These are phyloP conservation scores for Suillus spraguei DNA, from an alignment of 768 basidiomycete species.

Conservation along the genomic window DNA sequence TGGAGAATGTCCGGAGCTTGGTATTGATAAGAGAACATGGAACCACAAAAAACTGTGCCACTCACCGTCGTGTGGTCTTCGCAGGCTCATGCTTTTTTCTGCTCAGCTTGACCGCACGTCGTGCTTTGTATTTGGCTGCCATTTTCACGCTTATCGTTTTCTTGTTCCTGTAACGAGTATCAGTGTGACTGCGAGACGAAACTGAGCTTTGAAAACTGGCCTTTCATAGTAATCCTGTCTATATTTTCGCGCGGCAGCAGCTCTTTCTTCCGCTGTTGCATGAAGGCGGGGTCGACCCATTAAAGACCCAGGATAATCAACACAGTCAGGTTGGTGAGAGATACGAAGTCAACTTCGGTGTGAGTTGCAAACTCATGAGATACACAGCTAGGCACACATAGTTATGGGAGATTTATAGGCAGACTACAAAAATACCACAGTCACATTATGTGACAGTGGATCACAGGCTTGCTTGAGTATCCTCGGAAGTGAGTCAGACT, in stretches of 20 bases:
- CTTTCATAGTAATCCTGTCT: constrained; percentile 10
- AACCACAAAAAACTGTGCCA: no score
- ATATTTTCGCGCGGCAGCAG: constrained; percentile 3
- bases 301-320: not conserved
- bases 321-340: not conserved
- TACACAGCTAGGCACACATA: not conserved
- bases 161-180: not conserved
- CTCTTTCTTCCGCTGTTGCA: constrained; percentile 7
- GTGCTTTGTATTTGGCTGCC: constrained; percentile 8
- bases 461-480: no score
- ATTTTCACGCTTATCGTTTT: constrained; percentile 6
- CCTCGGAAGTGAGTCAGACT: no score
- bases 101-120: not conserved
- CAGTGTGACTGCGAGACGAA: not conserved
- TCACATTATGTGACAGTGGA: not conserved
- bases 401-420: constrained; percentile 9
- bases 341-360: not conserved
- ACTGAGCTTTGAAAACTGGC: not conserved
- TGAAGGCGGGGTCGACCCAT: constrained; percentile 9
- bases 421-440: not conserved
- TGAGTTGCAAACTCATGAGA: not conserved
- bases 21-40: not conserved
- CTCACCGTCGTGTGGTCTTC: not conserved
- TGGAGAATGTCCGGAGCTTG: not conserved
- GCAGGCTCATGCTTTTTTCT: not conserved